These are phyloP conservation scores for Drechslerella coelobrocha DNA, from an alignment of 2,329 filamentous ascomycete genomes.

Conservation along the genomic window DNA sequence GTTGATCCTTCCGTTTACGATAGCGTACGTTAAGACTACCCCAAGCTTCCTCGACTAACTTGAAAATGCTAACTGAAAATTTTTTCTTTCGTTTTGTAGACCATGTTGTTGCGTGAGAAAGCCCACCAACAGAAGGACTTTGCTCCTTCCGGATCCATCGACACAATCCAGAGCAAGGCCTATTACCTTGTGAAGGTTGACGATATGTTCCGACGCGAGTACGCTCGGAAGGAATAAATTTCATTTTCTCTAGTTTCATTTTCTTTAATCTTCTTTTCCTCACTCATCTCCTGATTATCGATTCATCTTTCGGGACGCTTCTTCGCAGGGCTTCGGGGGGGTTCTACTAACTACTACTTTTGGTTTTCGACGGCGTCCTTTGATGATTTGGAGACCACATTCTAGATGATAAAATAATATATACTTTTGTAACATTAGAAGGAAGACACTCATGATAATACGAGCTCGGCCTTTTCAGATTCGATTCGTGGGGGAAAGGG, in stretches of 20 bases:
- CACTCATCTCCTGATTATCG: neutral
- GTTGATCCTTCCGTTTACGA: conserved; percentile 77
- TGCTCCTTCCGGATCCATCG: conserved; percentile 71
- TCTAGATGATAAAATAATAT: neutral
- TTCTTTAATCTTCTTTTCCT: neutral
- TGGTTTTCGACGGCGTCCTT: neutral
- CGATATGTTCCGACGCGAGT: conserved; percentile 84
- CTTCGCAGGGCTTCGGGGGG: neutral
- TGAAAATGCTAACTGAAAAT: conserved; percentile 50
- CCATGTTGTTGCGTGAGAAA: conserved; percentile 81
- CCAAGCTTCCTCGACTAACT: conserved; percentile 11
- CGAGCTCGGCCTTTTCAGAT: neutral
- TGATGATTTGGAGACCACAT: neutral
- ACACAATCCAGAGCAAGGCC: conserved; percentile 70
- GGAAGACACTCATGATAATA: neutral
- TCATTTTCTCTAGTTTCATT: neutral
- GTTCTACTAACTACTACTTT: neutral
- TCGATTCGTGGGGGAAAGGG: neutral
- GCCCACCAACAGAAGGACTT: conserved; percentile 83
- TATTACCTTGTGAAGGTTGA: conserved; percentile 84
- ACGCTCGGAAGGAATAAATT: conserved; percentile 74
- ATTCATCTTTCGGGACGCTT: neutral
- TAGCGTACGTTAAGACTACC: conserved; percentile 65
- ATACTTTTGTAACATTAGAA: neutral
- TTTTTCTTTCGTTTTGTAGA: conserved; percentile 63